A percentile compares a stretch with the other conserved stretches of the same genome.
phyloP scores from a whole-genome alignment of 768 basidiomycete species.

The Trametes cinnabarina region DNA sequence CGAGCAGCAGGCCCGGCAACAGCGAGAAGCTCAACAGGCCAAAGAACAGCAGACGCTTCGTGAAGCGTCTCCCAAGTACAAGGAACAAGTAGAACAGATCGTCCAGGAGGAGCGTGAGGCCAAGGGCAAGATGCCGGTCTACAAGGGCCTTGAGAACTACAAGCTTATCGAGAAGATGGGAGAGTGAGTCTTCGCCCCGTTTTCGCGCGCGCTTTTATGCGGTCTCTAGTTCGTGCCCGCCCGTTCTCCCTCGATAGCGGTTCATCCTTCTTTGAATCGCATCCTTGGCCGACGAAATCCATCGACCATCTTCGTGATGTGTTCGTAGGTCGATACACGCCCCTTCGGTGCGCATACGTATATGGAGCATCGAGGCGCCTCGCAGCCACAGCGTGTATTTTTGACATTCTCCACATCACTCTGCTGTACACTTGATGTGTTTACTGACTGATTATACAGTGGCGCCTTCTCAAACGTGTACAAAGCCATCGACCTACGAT shows the following conservation, averaged over 20 bases:
- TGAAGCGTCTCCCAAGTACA: slow-evolving; percentile 34
- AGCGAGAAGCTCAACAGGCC: slow-evolving; percentile 26
- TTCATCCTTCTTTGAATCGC: too few species aligned
- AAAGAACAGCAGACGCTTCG: slow-evolving; percentile 34
- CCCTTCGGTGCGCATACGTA: too few species aligned
- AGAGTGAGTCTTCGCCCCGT: slow-evolving; percentile 61
- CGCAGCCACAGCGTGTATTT: too few species aligned
- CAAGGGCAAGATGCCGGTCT: slow-evolving; percentile 76
- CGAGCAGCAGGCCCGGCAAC: slow-evolving; percentile 16
- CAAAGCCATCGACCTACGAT: slow-evolving; percentile 77
- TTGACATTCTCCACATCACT: too few species aligned
- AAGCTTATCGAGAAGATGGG: slow-evolving; percentile 85
- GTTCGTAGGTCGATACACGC: too few species aligned
- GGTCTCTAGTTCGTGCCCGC: too few species aligned
- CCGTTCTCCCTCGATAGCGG: too few species aligned
- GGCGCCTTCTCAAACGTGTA: slow-evolving; percentile 99
- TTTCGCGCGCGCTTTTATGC: neutral
- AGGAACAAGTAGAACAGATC: slow-evolving; percentile 57
- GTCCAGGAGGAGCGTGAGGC: slow-evolving; percentile 73
- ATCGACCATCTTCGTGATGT: too few species aligned
- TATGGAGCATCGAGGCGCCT: too few species aligned
- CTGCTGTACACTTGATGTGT: too few species aligned
- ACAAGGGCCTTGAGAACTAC: slow-evolving; percentile 82
- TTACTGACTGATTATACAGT: slow-evolving; percentile 34
- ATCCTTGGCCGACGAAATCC: too few species aligned